Conservation (phyloP, 2,329 filamentous ascomycete species). For the Gaeumannomyces sp. region DNA sequence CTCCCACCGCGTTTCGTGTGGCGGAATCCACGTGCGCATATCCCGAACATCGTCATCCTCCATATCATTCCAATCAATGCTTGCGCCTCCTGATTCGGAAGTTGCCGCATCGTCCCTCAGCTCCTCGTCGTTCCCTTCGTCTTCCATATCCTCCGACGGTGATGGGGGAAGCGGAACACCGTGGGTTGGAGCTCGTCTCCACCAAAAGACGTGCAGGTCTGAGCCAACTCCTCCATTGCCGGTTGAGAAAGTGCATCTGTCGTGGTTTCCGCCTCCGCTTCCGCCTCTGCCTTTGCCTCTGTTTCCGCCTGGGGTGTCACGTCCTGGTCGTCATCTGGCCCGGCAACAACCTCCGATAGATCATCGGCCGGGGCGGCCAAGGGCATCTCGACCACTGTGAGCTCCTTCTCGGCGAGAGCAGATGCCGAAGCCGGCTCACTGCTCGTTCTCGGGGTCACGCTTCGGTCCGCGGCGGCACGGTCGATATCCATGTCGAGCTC, state of each 20-base stretch:
- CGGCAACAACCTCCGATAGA: background rate
- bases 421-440: background rate
- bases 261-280: background rate
- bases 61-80: background rate
- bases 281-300: too few relatives aligned
- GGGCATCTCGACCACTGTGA: background rate
- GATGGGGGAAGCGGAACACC: background rate
- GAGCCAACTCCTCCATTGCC: background rate
- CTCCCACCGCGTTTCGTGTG: background rate
- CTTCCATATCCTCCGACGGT: background rate
- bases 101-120: background rate
- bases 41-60: background rate
- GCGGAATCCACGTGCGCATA: background rate
- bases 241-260: background rate
- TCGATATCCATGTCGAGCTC: background rate
- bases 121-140: background rate
- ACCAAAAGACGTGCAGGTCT: background rate
- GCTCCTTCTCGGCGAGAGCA: background rate
- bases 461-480: background rate
- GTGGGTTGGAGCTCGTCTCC: background rate
- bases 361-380: background rate
- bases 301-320: background rate
- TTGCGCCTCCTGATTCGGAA: background rate
- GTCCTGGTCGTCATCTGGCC: background rate
- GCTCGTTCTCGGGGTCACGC: conserved; percentile 7